Percentiles rank a stretch among this genome's conserved stretches.
These are phyloP conservation scores for Murraya paniculata DNA, from an alignment of 345 rosid species.

Conservation along the genomic window DNA sequence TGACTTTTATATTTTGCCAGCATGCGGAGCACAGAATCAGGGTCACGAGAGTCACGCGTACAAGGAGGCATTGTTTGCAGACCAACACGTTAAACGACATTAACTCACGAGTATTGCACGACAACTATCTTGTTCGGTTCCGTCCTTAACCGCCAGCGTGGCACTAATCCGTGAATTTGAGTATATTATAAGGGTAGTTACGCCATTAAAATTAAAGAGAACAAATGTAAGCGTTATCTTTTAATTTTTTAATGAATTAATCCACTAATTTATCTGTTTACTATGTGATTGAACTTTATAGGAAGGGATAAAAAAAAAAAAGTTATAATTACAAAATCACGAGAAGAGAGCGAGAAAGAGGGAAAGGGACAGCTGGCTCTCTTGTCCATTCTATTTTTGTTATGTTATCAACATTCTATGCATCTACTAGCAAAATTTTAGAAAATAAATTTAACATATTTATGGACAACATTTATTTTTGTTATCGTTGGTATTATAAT, in stretches of 20 bases:
- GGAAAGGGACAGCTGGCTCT: background rate
- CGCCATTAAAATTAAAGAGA: background rate
- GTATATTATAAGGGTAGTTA: background rate
- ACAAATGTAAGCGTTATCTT: background rate
- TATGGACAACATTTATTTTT: no score
- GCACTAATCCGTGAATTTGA: background rate
- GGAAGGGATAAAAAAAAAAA: fast-evolving
- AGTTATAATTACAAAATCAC: conserved; percentile 8
- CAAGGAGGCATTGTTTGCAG: background rate
- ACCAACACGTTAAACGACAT: background rate
- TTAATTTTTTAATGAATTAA: background rate
- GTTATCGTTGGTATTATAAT: no score
- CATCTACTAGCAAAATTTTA: background rate
- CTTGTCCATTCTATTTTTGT: background rate
- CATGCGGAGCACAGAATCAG: background rate
- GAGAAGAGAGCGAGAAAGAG: background rate
- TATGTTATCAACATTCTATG: background rate
- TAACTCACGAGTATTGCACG: conserved; percentile 14
- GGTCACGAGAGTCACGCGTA: conserved; percentile 33
- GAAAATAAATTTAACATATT: no score
- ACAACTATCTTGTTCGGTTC: background rate
- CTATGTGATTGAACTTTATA: conserved; percentile 22
- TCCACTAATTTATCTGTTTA: background rate
- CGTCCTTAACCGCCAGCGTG: background rate
- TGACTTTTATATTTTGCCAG: background rate